Base-by-base conservation (phyloP, 208 protist species). In the Trypanosoma mega region DNA sequence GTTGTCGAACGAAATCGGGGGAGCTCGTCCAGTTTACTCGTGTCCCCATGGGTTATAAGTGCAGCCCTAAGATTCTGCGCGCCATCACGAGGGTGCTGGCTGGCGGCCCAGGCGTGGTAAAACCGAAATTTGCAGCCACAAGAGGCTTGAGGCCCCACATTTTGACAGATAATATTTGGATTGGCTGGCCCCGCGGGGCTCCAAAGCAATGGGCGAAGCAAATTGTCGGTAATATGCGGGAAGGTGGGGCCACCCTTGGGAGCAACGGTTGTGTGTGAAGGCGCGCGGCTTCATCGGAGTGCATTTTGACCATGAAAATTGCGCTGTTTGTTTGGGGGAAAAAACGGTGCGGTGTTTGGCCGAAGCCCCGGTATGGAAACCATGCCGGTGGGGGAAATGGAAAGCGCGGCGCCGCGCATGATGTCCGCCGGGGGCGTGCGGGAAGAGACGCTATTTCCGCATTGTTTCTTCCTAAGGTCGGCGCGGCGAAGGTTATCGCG, bases 21-120 rank as follows among this genome's bases (percentile, higher is more conserved):
- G 24, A n/a, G n/a, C 29, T 54, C 7, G 49, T 54, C 12, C 24
- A 20, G 24, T 34, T 44, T 7, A 54, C 49, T 0, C 11, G 49
- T 8, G 20, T 54, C n/a, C 49, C 0, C 20, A 54, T 54, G 49
- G 49, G 49, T 20, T 54, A 54, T 24, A n/a, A 34, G 29, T 29
- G 29, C 12, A 54, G 49, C 30, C 49, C 49, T 9, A 24, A 54
- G 24, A 54, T 54, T 54, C 49, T 54, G 20, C 16, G 30, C 24
- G 30, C 49, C 12, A 18, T 54, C 34, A 27, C 49, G 29, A 29
- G 49, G 16, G 49, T 30, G 18, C 49, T 54, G 29, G 49, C 49
- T 18, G 49, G 24, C 21, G 49, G 30, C 24, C 24, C 49, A 6
- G n/a, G 18, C 8, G 49, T 30, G 49, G 49, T 54, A 8, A 39